Base-by-base conservation (phyloP, 192 early-diverging fungal species). In the Chytriomyces sp. region DNA sequence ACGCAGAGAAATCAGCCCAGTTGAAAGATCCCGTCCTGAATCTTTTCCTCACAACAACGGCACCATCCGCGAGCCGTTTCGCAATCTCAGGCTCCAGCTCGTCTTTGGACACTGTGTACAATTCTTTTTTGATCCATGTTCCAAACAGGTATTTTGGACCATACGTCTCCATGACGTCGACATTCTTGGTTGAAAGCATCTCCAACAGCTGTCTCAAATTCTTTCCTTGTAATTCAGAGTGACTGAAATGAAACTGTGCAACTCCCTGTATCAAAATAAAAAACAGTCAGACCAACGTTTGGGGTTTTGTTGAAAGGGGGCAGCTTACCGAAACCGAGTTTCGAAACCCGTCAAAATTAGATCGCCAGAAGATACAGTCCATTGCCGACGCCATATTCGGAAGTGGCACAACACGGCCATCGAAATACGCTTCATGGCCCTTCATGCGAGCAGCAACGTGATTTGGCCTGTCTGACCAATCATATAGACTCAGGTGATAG, bases 301-400 rank as follows among this genome's bases (percentile, higher is more conserved):
- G 20, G 60, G 1, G 1, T 26, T 67, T 20, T 84, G 3, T n/a
- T 28, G 45, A 6, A 26, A 65, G 1, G 75, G 20, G 6, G 77
- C 18, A 8, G 10, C 71, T 60, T 8, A 77, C 74, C 13, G 79
- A 78, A 2, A 89, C 73, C 59, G 77, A 75, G 69, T 89, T 89
- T 0, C 87, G 62, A 48, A 89, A 79, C 10, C 84, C 87, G 53
- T 89, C 87, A 53, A 88, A 84, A 66, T 89, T 89, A 13, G 84
- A 86, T 50, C 87, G 72, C 87, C 87, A 89, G 63, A 82, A 86
- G 5, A 89, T 73, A 57, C 81, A 82, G 45, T 89, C 86, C 75
- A 80, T 81, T 57, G 76, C 80, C 6, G 67, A 45, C 20, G 26
- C 43, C 23, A 75, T 8, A 46, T 72, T 57, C 9, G 84, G 78